Conservation (phyloP, 2,329 filamentous ascomycete genomes). For the Botrytis squamosa region DNA sequence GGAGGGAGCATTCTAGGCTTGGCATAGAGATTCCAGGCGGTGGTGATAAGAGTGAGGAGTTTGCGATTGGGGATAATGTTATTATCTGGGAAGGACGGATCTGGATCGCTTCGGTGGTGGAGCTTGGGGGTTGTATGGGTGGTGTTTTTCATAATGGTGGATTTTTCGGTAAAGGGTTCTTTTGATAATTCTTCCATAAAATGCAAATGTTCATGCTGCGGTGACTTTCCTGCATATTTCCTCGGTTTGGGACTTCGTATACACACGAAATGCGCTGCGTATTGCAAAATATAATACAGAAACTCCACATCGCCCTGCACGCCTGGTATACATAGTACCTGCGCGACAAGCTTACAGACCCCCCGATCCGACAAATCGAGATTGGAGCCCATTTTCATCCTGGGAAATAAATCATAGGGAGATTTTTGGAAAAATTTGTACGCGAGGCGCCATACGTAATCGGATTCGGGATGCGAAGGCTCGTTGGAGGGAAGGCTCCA, state of each 20-base stretch:
- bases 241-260: background rate
- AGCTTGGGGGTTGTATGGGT: background rate
- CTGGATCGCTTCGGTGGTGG: background rate
- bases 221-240: background rate
- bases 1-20: background rate
- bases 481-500: background rate
- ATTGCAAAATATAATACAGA: background rate
- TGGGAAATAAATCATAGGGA: background rate
- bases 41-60: background rate
- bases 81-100: background rate
- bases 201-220: background rate
- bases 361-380: background rate
- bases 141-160: fast-evolving
- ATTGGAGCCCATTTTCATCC: background rate
- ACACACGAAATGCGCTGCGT: background rate
- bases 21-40: background rate
- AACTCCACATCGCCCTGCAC: background rate
- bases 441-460: background rate
- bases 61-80: background rate
- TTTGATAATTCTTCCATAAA: background rate
- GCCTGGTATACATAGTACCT: background rate
- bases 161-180: fast-evolving
- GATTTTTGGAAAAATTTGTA: background rate
- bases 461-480: background rate
- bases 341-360: background rate